Percentiles rank a stretch among this genome's conserved stretches.
These are phyloP conservation scores for Leccinum barrowsii DNA, from an alignment of 768 basidiomycete species.

Conservation along the genomic window DNA sequence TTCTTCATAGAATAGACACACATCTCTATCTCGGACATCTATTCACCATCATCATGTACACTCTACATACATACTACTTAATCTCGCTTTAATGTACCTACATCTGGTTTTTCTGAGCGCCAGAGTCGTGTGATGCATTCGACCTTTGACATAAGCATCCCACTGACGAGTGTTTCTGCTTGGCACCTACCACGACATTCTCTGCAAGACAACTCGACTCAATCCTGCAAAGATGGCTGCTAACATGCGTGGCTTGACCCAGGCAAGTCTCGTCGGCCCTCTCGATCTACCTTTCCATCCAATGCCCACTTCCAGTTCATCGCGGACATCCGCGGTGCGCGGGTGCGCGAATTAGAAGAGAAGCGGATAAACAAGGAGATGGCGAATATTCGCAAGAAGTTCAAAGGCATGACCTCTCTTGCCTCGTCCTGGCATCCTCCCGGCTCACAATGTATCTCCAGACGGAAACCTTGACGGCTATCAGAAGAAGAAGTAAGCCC, in stretches of 20 bases:
- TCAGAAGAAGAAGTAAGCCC: conserved; percentile 86
- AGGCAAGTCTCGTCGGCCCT: conserved; percentile 47
- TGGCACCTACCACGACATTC: neutral
- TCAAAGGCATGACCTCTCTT: conserved; percentile 65
- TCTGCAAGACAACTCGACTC: neutral
- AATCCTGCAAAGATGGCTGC: conserved; percentile 62
- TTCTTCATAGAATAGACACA: conserved; percentile 9
- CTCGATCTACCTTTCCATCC: conserved; percentile 2
- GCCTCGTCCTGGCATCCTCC: conserved; percentile 4
- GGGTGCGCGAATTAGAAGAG: conserved; percentile 96
- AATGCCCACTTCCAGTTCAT: conserved; percentile 69
- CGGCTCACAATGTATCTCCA: conserved; percentile 27
- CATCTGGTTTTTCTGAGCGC: neutral
- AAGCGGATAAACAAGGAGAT: conserved; percentile 99
- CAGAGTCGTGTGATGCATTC: neutral
- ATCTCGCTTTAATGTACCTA: conserved; percentile 11
- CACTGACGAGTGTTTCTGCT: neutral
- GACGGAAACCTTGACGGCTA: conserved; percentile 87
- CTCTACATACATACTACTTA: conserved; percentile 3
- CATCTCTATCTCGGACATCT: neutral
- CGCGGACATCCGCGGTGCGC: conserved; percentile 95
- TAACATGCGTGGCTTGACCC: conserved; percentile 88
- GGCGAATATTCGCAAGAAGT: conserved; percentile 99
- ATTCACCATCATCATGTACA: conserved; percentile 10
- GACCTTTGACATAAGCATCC: conserved; percentile 4